Percentiles rank a stretch among this genome's conserved stretches.
Conservation (phyloP, 2,329 filamentous ascomycete genomes). For the Alternaria novae-zelandiae region DNA sequence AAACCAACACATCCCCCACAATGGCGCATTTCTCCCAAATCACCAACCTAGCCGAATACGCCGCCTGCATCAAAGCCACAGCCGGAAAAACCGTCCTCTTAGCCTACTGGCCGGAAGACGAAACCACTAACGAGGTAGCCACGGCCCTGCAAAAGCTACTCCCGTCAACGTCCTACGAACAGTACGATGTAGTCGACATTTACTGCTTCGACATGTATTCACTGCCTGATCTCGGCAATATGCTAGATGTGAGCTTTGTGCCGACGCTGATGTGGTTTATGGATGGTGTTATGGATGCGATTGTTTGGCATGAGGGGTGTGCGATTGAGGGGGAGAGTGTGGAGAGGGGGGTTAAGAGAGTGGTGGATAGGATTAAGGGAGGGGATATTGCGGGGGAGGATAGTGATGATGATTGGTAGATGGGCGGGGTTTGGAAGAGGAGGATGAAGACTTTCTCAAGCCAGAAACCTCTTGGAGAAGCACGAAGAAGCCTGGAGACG, state of each 20-base stretch:
- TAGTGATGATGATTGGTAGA: slow-evolving; percentile 26
- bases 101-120: slow-evolving; percentile 31
- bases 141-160: slow-evolving; percentile 20
- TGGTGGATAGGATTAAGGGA: slow-evolving; percentile 33
- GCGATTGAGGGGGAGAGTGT: slow-evolving; percentile 32
- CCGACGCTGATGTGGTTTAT: slow-evolving; percentile 34
- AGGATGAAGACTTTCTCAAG: not conserved
- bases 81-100: slow-evolving; percentile 29
- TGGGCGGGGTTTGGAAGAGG: not conserved
- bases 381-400: slow-evolving; percentile 31
- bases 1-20: not conserved
- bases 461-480: not conserved
- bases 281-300: slow-evolving; percentile 26
- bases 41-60: slow-evolving; percentile 23
- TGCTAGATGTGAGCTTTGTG: slow-evolving; percentile 31
- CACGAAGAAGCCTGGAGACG: not conserved
- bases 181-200: slow-evolving; percentile 22
- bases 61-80: slow-evolving; percentile 18
- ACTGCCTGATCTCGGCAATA: slow-evolving; percentile 26
- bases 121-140: slow-evolving; percentile 21
- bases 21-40: slow-evolving; percentile 22
- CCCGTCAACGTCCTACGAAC: slow-evolving; percentile 13
- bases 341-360: slow-evolving; percentile 28
- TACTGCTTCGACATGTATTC: slow-evolving; percentile 34
- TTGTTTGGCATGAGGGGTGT: slow-evolving; percentile 34